phyloP scores from a whole-genome alignment of 352 stramenopile species.

The Pythium pyrilobum region DNA sequence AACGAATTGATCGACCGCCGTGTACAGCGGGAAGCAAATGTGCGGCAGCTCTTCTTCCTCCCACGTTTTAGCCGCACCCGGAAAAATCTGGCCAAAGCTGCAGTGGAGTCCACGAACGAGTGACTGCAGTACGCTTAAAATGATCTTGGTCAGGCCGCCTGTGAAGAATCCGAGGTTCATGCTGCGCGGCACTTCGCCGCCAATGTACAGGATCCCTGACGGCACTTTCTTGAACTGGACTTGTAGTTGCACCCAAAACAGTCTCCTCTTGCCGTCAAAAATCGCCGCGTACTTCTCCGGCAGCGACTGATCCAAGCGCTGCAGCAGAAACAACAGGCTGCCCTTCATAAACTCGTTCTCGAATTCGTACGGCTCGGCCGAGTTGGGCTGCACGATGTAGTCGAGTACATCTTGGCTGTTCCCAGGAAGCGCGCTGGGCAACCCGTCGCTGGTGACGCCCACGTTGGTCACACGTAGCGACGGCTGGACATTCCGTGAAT shows the following conservation, averaged over 20 bases:
- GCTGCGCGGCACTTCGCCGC: slow-evolving; percentile 43
- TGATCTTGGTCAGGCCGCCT: slow-evolving; percentile 37
- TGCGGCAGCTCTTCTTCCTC: slow-evolving; percentile 53
- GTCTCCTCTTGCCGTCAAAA: slow-evolving; percentile 39
- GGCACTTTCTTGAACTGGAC: slow-evolving; percentile 61
- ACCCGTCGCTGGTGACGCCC: slow-evolving; percentile 4
- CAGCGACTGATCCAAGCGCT: slow-evolving; percentile 22
- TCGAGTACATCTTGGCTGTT: slow-evolving; percentile 11
- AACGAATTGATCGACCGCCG: slow-evolving; percentile 62
- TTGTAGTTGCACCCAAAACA: slow-evolving; percentile 69
- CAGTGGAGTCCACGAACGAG: slow-evolving; percentile 53
- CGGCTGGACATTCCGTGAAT: neutral
- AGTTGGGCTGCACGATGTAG: slow-evolving; percentile 29
- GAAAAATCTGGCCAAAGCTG: slow-evolving; percentile 36
- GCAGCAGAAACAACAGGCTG: slow-evolving; percentile 62
- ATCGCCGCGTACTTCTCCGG: slow-evolving; percentile 20
- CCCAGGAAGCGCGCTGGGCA: slow-evolving; percentile 6
- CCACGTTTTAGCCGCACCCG: slow-evolving; percentile 7
- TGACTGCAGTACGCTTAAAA: slow-evolving; percentile 47
- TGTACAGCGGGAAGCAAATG: slow-evolving; percentile 65
- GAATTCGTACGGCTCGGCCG: slow-evolving; percentile 43
- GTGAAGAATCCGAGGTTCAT: slow-evolving; percentile 63
- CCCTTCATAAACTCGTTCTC: slow-evolving; percentile 79
- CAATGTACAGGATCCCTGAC: slow-evolving; percentile 54
- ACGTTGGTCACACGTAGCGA: slow-evolving; percentile 17